Percentiles rank a stretch among this genome's conserved stretches.
Conservation (phyloP, 495 filamentous ascomycete species). For the Penicillium samsonianum region DNA sequence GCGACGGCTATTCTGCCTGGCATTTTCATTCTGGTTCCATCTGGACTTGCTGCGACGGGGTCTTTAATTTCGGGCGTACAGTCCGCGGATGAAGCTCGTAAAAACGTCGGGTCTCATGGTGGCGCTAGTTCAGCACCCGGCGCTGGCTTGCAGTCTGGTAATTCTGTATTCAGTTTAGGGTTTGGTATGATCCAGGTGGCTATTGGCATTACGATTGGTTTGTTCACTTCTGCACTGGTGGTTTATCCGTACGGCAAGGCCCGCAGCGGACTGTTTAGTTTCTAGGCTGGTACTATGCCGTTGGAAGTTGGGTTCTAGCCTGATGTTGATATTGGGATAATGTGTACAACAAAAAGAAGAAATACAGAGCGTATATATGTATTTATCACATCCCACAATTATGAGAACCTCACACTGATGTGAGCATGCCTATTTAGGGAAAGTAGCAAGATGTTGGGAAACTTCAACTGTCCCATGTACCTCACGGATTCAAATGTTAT, state of each 20-base stretch:
- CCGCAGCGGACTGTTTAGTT: conserved; percentile 81
- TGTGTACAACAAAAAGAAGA: neutral
- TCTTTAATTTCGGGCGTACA: conserved; percentile 75
- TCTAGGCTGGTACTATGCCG: conserved; percentile 46
- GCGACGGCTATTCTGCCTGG: conserved; percentile 83
- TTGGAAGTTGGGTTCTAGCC: neutral
- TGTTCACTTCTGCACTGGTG: conserved; percentile 78
- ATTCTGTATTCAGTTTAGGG: conserved; percentile 33
- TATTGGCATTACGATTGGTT: conserved; percentile 84
- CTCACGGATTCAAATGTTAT: too few relatives aligned
- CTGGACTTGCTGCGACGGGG: conserved; percentile 77
- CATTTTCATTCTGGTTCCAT: conserved; percentile 90
- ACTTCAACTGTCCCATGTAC: neutral
- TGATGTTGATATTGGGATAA: neutral
- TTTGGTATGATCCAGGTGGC: conserved; percentile 72
- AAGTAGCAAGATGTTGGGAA: neutral
- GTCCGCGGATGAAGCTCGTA: conserved; percentile 71
- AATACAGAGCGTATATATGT: neutral
- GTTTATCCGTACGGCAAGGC: conserved; percentile 89
- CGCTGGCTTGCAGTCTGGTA: conserved; percentile 19
- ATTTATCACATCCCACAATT: too few relatives aligned
- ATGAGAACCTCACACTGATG: too few relatives aligned
- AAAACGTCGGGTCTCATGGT: conserved; percentile 41
- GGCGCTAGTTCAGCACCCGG: conserved; percentile 11
- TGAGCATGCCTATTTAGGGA: neutral